Evolutionary conservation across 768 basidiomycete species (phyloP), one percentile per base, ranked within the genome.

Genomic region (Zangia roseola): DNA sequence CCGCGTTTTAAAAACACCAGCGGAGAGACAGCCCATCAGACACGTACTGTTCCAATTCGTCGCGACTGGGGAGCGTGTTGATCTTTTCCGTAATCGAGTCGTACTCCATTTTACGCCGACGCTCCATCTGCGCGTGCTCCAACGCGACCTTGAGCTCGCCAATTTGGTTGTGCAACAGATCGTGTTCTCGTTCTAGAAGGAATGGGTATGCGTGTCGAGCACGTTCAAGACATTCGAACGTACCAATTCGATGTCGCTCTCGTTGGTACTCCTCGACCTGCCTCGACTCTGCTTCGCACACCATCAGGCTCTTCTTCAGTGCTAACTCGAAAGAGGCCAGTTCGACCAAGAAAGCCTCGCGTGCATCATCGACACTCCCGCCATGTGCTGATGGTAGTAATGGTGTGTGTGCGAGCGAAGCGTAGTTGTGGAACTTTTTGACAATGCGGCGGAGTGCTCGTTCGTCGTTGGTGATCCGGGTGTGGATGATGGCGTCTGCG

Each of bases 221-320:
- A 16, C 31, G n/a, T n/a, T 6, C 19, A 31, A 20, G 28, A 28
- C 6, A 19, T 8, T 20, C 3, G 25, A 35, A 74, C 81, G 38
- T 62, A 88, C 91, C 88, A 60, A 91, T 88, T 53, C 80, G 69
- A 56, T 80, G 76, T 40, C 80, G 78, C 58, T 90, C 88, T 37
- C 77, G 73, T 57, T 89, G 79, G 61, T 93, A 93, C 64, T 91
- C 85, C 58, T 89, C 83, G 1, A 91, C 90, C 69, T 93, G 89
- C 58, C 90, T 76, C 44, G 81, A 79, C 71, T 93, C 91, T 8
- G 90, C 91, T 61, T 91, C 85, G 59, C 88, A 91, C 38, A 90
- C 83, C 82, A 92, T 87, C 30, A 76, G 72, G 55, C 81, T 86
- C 70, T 92, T 93, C 71, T 84, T 81, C 56, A 93, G 70, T 46